Evolutionary conservation across 2,329 filamentous ascomycete genomes (phyloP), one percentile per base, ranked within the genome.

Genomic region (Ceratocystis harringtonii): DNA sequence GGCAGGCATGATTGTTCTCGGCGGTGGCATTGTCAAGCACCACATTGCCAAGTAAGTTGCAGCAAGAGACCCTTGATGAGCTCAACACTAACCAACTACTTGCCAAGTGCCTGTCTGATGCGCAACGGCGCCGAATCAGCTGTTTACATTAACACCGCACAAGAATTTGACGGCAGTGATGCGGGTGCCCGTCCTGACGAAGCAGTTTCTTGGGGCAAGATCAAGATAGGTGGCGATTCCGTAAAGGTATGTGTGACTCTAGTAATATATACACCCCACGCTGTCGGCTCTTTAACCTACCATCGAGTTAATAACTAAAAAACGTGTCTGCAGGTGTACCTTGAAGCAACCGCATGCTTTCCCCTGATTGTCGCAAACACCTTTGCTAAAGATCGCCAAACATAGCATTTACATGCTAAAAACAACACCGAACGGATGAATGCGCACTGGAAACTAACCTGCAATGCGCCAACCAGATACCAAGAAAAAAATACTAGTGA

Each of bases 171-270:
- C 74, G 94, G 94, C 2, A 96, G 91, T 71, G 94, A 99, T 77
- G 92, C 94, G 0, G 94, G 94, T 0, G 94, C 94, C 2, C 81
- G 94, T 65, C 94, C 94, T 3, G 94, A 99, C 72, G 94, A 99
- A 77, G 94, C 94, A 4, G 89, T 99, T 17, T 96, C 92, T 68
- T 99, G 94, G 94, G 94, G 94, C 2, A 99, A 99, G 80, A 96
- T 99, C 75, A 96, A 95, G 76, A 80, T 86, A 52, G 89, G 87
- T 63, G 94, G 88, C 1, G 87, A 94, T 69, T 88, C 86, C 71
- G 92, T 97, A 66, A 99, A 97, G 85, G 89, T 90, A 74, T 70
- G 78, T 72, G 22, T 43, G 15, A 28, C 22, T 28, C 19, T 28
- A 25, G 19, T 15, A 22, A 52, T 43, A 22, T 12, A 5, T 25